These are phyloP conservation scores for Tolypocladium amazonense DNA, from an alignment of 2,329 filamentous ascomycete species.

Conservation along the genomic window DNA sequence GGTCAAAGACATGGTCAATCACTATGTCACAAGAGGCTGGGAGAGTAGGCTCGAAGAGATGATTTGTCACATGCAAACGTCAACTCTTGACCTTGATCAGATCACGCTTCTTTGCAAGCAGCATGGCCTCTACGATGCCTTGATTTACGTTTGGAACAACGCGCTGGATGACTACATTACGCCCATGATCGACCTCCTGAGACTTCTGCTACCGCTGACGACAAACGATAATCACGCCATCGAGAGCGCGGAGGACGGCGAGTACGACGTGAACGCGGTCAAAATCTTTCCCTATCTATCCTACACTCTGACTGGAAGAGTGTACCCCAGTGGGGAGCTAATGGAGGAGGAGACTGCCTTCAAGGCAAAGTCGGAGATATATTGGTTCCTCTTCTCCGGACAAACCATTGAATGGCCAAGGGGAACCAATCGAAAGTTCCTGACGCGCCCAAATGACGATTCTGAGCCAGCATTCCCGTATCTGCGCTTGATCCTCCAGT, in stretches of 20 bases:
- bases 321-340: constrained; percentile 77
- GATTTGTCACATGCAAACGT: constrained; percentile 83
- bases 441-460: constrained; percentile 44
- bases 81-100: constrained; percentile 88
- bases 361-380: constrained; percentile 77
- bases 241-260: constrained; percentile 48
- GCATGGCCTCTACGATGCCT: constrained; percentile 84
- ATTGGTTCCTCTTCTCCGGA: constrained; percentile 88
- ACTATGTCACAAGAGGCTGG: constrained; percentile 68
- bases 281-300: constrained; percentile 95
- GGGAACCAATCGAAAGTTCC: constrained; percentile 46
- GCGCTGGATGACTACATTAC: constrained; percentile 84
- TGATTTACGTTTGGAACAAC: constrained; percentile 95
- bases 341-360: constrained; percentile 64
- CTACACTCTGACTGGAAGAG: constrained; percentile 76
- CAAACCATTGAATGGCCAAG: constrained; percentile 67
- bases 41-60: constrained; percentile 81
- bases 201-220: constrained; percentile 52
- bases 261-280: constrained; percentile 59
- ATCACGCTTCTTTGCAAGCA: constrained; percentile 85
- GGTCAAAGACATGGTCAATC: constrained; percentile 73
- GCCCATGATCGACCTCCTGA: constrained; percentile 72
- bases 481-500: constrained; percentile 72
- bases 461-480: constrained; percentile 75
- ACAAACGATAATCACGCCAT: constrained; percentile 42